Evolutionary conservation across 148 eudicot species (phyloP).

Genomic region (Chenopodium suecicum): DNA sequence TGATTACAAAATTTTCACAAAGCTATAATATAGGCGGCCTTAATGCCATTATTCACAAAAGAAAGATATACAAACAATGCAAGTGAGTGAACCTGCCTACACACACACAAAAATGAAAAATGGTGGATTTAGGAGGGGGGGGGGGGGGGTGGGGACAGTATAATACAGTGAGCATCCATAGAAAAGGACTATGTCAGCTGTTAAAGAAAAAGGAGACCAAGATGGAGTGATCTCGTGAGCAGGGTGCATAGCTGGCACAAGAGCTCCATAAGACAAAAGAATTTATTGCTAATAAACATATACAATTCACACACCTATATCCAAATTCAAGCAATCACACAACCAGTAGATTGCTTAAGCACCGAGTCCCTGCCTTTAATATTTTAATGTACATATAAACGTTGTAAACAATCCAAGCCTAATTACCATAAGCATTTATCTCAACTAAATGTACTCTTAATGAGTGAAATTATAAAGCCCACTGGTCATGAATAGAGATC

Average conservation of each 20-base stretch:
- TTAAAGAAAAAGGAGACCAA: slow-evolving; percentile 27
- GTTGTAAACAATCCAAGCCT: not conserved
- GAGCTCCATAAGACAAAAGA: not conserved
- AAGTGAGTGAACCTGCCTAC: not conserved
- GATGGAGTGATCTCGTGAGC: slow-evolving; percentile 8
- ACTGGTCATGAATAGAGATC: not conserved
- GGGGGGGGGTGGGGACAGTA: no score
- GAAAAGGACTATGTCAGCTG: not conserved
- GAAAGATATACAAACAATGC: not conserved
- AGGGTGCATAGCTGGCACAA: slow-evolving; percentile 33
- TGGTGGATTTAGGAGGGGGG: no score
- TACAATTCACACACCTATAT: not conserved
- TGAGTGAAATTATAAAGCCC: not conserved
- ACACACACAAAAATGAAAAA: no score
- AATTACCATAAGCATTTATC: not conserved
- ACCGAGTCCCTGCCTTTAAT: not conserved
- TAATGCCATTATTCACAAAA: not conserved
- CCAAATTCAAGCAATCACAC: not conserved
- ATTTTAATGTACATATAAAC: not conserved
- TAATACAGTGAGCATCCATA: no score
- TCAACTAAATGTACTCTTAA: not conserved
- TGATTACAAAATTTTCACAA: not conserved
- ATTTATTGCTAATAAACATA: not conserved
- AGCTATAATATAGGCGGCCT: not conserved
- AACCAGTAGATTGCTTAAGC: not conserved